Evolutionary conservation across 495 filamentous ascomycete genomes (phyloP).

Genomic region (Aspergillus hancockii): DNA sequence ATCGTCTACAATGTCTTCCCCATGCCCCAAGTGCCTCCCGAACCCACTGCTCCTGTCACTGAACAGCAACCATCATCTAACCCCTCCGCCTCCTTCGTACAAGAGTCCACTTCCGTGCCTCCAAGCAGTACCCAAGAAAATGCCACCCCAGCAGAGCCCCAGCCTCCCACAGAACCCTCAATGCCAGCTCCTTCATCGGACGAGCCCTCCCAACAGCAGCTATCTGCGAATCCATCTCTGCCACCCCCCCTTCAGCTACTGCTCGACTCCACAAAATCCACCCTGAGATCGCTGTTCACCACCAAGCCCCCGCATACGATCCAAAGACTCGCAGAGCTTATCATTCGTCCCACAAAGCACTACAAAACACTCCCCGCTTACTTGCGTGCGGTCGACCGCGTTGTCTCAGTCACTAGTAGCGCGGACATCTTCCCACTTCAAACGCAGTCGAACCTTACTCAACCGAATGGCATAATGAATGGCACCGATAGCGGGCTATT

Average conservation of each 20-base stretch:
- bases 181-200: slow-evolving; percentile 36
- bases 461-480: slow-evolving; percentile 44
- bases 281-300: slow-evolving; percentile 67
- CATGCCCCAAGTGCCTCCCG: slow-evolving; percentile 42
- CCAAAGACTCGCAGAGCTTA: slow-evolving; percentile 90
- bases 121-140: slow-evolving; percentile 57
- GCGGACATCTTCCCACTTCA: slow-evolving; percentile 81
- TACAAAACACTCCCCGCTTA: slow-evolving; percentile 81
- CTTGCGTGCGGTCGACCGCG: slow-evolving; percentile 86
- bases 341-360: slow-evolving; percentile 72
- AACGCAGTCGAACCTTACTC: slow-evolving; percentile 51
- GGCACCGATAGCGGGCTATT: slow-evolving; percentile 34
- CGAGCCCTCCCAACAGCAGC: slow-evolving; percentile 51
- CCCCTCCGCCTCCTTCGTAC: slow-evolving; percentile 36
- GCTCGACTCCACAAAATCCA: slow-evolving; percentile 64
- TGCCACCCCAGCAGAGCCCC: slow-evolving; percentile 37
- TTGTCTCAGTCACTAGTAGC: slow-evolving; percentile 86
- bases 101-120: slow-evolving; percentile 33
- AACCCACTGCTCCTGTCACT: slow-evolving; percentile 21
- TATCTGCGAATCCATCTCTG: slow-evolving; percentile 50
- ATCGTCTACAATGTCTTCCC: slow-evolving; percentile 57
- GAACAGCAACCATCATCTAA: slow-evolving; percentile 23
- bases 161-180: slow-evolving; percentile 38
- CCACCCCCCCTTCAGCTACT: slow-evolving; percentile 65
- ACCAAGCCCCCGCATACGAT: slow-evolving; percentile 85